Percentiles rank a stretch among this genome's conserved stretches.
phyloP scores from a whole-genome alignment of 106 monocot genomes.

The Dioscorea alata region DNA sequence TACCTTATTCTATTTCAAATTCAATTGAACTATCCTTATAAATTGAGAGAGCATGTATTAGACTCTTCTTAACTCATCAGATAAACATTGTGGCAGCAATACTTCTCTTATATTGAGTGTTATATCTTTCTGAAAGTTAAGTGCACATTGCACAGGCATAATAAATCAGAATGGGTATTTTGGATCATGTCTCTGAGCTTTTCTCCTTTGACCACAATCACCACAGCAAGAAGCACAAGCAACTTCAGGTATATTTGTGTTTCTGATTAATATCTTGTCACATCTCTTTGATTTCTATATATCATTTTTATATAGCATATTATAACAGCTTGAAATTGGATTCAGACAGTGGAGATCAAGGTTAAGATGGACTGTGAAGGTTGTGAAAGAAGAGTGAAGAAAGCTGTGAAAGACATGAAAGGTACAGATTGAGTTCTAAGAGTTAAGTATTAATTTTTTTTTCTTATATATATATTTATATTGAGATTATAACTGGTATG shows the following conservation, averaged over 20 bases:
- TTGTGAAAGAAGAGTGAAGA: conserved; percentile 10
- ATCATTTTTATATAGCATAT: not conserved
- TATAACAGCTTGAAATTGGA: not conserved
- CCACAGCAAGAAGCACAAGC: not conserved
- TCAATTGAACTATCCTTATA: no score
- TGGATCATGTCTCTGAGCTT: not conserved
- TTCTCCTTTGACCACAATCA: not conserved
- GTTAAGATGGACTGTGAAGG: conserved; percentile 13
- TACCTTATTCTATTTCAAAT: no score
- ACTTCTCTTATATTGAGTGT: no score
- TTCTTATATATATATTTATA: not conserved
- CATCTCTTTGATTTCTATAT: not conserved
- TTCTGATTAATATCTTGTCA: no score
- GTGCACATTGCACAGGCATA: no score
- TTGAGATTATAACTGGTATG: not conserved
- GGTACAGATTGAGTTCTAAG: not conserved
- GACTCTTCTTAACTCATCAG: no score
- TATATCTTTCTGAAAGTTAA: no score
- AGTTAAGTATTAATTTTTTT: not conserved
- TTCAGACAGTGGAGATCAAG: conserved; percentile 11
- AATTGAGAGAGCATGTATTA: no score
- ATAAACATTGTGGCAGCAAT: no score
- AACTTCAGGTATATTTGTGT: not conserved
- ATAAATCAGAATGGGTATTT: not conserved
- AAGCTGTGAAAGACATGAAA: conserved; percentile 3